A percentile compares a stretch with the other conserved stretches of the same genome.
These are phyloP conservation scores for Kuraishia piskuri DNA, from an alignment of 805 yeast genomes.

Conservation along the genomic window DNA sequence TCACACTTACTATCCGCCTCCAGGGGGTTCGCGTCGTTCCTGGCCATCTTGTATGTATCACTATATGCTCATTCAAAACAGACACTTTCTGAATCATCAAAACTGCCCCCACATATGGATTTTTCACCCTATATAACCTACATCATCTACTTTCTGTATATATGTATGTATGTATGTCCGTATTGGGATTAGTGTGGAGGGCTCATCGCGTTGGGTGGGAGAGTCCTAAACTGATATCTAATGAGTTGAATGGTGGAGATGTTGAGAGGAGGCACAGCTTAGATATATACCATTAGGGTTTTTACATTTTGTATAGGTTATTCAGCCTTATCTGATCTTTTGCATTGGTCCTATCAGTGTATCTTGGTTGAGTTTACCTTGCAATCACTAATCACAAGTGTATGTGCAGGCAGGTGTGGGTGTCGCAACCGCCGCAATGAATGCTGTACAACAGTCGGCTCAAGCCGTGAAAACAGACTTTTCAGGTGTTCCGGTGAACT, in stretches of 20 bases:
- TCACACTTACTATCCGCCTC: conserved; percentile 13
- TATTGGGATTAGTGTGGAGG: neutral
- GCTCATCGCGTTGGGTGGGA: neutral
- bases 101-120: neutral
- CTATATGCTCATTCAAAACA: neutral
- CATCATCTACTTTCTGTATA: too few species aligned
- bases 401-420: too few species aligned
- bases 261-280: neutral
- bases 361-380: too few species aligned
- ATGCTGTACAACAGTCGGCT: neutral
- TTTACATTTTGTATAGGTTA: neutral
- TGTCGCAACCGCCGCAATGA: too few species aligned
- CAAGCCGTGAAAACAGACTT: conserved; percentile 5
- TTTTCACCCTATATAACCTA: too few species aligned
- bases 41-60: conserved; percentile 5
- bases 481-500: conserved; percentile 44
- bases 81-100: neutral
- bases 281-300: too few species aligned
- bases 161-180: neutral
- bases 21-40: conserved; percentile 13
- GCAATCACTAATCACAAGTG: too few species aligned
- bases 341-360: too few species aligned
- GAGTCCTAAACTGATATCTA: neutral
- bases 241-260: neutral
- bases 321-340: neutral